Base-by-base conservation (phyloP, 805 yeast species). In the Sugiyamaella americana region DNA sequence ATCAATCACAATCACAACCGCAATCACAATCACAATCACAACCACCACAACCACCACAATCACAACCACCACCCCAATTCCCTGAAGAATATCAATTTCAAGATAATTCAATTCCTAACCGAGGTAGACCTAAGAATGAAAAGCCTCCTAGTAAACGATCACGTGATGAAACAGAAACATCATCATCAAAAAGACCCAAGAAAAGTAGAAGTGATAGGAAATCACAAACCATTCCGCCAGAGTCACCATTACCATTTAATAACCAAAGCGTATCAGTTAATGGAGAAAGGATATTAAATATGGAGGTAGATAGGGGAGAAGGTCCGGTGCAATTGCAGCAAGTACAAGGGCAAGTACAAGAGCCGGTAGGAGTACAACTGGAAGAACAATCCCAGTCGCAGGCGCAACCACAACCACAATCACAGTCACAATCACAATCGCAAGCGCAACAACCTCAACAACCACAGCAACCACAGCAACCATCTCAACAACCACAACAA, bases 401-500 rank as follows among this genome's bases (percentile, higher is more conserved):
- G n/a, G 40, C 5, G n/a, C 43, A 8, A 5, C 20, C 5, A 23
- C 43, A 8, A 5, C 20, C 5, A 23, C 40, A 24, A 8, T 20
- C 23, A 8, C 46, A 41, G 29, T 18, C 8, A 10, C 48, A 21
- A 16, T 11, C 20, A 30, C 16, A 4, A 32, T 17, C 24, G 10
- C 48, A 36, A 26, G 8, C 18, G n/a, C 23, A 36, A 13, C 43
- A 19, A 20, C 44, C 26, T n/a, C 3, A 26, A 11, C 43, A 30
- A n/a, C 35, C 13, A 20, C 43, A 40, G 19, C 50, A 19, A 13
- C 40, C 20, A 20, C 49, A 45, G 26, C 50, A 40, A 30, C 46
- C 17, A 10, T 46, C 36, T n/a, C 51, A 47, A 17, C 49, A 36
- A 37, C 43, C 17, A 4, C 50, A 22, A 18, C 43, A 26, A 35